Evolutionary conservation across 768 basidiomycete species (phyloP), one percentile per base, ranked within the genome.

Genomic region (Phallus indusiatus): DNA sequence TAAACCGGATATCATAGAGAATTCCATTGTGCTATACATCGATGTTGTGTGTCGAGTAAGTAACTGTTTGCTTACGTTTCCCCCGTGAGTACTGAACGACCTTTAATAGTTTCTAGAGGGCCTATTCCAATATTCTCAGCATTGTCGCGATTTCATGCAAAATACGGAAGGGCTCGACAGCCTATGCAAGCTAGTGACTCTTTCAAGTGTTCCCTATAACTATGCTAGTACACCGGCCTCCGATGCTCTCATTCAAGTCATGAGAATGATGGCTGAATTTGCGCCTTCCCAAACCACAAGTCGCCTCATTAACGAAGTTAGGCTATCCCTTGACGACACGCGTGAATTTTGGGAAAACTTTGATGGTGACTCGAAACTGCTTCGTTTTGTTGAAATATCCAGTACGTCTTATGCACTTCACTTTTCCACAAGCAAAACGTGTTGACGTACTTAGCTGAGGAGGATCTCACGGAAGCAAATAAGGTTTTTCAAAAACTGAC

Each of bases 131-230:
- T 94, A 95, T 67, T 78, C 84, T 1, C 82, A 84, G 21, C 90
- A 97, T 70, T 90, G 90, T 75, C 84, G 84, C 63, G 95, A 97
- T 64, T 97, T 97, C 69, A 82, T 96, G 61, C 74, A 79, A 51
- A 77, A 80, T 61, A 77, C 85, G 5, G 81, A 94, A 65, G 83
- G 90, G 52, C 77, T 97, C 46, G 75, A 84, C 63, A 76, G 80
- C 64, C 74, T 98, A 57, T 84, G 91, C 63, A 79, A 81, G 63
- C 76, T 97, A 47, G 85, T 94, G 34, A 81, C 82, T 18, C 76
- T 94, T 33, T 89, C 94, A 12, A 94, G 89, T 68, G 76, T 94
- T 28, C 94, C 96, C 0, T 90, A 88, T 61, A 88, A 94, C 68
- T 94, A 90, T 67, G 85, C 87, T 17, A 86, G 85, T 64, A 88